These are phyloP conservation scores for Trichoderma asperellum DNA, from an alignment of 2,329 filamentous ascomycete genomes.

Conservation along the genomic window DNA sequence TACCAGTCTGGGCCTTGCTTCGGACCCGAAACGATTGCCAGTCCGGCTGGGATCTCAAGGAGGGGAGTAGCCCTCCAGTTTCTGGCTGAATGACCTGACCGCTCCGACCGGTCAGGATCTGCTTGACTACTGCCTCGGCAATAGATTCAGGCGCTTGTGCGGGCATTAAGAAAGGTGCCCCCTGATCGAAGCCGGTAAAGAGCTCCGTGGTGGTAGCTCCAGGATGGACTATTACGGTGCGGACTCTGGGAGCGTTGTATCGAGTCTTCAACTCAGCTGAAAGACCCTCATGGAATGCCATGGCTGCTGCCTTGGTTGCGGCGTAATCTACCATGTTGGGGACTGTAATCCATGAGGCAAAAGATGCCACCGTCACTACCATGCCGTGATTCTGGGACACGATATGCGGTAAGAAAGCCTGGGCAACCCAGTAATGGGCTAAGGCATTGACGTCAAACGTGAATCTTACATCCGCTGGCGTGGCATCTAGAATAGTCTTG, in stretches of 20 bases:
- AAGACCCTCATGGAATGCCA: conserved; percentile 70
- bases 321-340: conserved; percentile 71
- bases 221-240: conserved; percentile 69
- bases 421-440: conserved; percentile 67
- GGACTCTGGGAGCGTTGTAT: conserved; percentile 66
- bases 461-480: conserved; percentile 62
- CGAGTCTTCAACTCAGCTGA: conserved; percentile 59
- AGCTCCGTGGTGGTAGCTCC: conserved; percentile 44
- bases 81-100: conserved; percentile 53
- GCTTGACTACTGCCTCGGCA: conserved; percentile 52
- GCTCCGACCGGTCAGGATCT: conserved; percentile 53
- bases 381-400: conserved; percentile 68
- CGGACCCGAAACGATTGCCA: conserved; percentile 64
- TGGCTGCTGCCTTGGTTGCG: conserved; percentile 66
- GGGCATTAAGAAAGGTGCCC: conserved; percentile 46
- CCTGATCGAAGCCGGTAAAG: conserved; percentile 57
- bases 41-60: conserved; percentile 59
- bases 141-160: conserved; percentile 47
- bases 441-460: conserved; percentile 74
- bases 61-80: conserved; percentile 46
- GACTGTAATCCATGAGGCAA: conserved; percentile 63
- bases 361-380: conserved; percentile 70
- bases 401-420: conserved; percentile 71
- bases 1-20: conserved; percentile 46
- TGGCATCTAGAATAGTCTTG: conserved; percentile 62